Conservation (phyloP, 495 filamentous ascomycete genomes). For the Neurospora discreta region DNA sequence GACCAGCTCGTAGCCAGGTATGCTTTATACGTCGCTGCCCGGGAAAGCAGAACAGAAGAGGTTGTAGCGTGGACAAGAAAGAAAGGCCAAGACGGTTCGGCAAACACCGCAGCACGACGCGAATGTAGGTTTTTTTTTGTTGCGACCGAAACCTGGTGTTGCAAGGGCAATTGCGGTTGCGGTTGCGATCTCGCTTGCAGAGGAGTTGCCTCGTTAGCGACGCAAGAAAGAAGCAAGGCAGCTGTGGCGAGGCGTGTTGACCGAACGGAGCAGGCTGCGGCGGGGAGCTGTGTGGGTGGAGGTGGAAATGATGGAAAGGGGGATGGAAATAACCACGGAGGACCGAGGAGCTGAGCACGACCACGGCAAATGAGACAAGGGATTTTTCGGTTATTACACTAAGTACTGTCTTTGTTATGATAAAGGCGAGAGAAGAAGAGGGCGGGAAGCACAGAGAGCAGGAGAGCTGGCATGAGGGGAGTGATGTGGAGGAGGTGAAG, state of each 20-base stretch:
- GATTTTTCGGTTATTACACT: not conserved
- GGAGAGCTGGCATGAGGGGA: conserved; percentile 8
- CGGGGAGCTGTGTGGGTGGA: not conserved
- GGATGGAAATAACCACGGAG: not conserved
- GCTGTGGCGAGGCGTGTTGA: not conserved
- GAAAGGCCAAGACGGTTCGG: conserved; percentile 4
- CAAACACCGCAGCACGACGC: not conserved
- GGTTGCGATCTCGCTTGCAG: not conserved
- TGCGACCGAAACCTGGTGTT: not conserved
- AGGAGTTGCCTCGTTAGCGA: not conserved
- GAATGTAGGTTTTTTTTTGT: not conserved
- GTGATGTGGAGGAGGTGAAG: conserved; percentile 13
- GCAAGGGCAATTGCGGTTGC: not conserved
- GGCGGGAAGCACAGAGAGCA: conserved; percentile 2
- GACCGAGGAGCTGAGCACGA: not conserved
- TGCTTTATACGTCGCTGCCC: not conserved
- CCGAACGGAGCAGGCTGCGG: not conserved
- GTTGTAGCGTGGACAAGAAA: conserved; percentile 5
- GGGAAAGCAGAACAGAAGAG: not conserved
- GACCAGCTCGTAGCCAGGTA: not conserved
- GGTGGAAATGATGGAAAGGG: not conserved
- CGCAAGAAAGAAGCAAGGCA: not conserved
- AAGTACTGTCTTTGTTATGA: conserved; percentile 1
- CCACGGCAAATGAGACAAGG: not conserved
- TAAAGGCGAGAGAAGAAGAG: not conserved